A percentile compares a stretch with the other conserved stretches of the same genome.
phyloP scores from a whole-genome alignment of 2,329 filamentous ascomycete genomes.

The Seiridium unicorne region DNA sequence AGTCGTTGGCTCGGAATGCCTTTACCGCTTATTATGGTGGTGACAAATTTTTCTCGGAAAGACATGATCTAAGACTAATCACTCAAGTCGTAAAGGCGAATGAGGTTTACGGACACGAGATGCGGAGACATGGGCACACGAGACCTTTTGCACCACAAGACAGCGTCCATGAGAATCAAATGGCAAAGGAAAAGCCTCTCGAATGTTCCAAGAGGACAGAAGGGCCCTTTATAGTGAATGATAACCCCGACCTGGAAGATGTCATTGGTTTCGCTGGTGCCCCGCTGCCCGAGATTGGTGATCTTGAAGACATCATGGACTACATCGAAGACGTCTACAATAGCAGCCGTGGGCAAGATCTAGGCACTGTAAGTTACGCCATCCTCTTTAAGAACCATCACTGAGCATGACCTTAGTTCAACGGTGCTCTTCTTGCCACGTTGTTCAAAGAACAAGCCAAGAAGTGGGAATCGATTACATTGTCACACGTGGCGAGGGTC shows the following conservation, averaged over 20 bases:
- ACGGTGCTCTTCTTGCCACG: slow-evolving; percentile 28
- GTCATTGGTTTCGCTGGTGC: neutral
- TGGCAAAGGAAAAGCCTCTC: neutral
- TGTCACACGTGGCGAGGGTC: slow-evolving; percentile 41
- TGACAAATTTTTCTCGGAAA: slow-evolving; percentile 12
- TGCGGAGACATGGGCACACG: slow-evolving; percentile 26
- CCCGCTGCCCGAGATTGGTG: neutral
- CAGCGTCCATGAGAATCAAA: neutral
- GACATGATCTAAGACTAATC: slow-evolving; percentile 21
- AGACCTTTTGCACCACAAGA: slow-evolving; percentile 14
- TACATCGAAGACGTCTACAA: slow-evolving; percentile 43
- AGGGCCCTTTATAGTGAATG: neutral
- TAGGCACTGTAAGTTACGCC: slow-evolving; percentile 34
- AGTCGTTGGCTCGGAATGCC: slow-evolving; percentile 19
- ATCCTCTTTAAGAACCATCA: neutral
- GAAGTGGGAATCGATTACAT: slow-evolving; percentile 44
- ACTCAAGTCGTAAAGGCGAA: slow-evolving; percentile 25
- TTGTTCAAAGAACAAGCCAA: slow-evolving; percentile 47
- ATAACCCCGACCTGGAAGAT: slow-evolving; percentile 1
- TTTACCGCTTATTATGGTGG: slow-evolving; percentile 22
- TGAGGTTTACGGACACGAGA: slow-evolving; percentile 18
- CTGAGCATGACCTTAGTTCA: slow-evolving; percentile 14
- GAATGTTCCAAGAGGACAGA: neutral
- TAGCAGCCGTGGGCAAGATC: slow-evolving; percentile 38
- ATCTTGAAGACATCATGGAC: slow-evolving; percentile 32